These are phyloP conservation scores for Cucurbita moschata DNA, from an alignment of 306 rosid species.

Conservation along the genomic window DNA sequence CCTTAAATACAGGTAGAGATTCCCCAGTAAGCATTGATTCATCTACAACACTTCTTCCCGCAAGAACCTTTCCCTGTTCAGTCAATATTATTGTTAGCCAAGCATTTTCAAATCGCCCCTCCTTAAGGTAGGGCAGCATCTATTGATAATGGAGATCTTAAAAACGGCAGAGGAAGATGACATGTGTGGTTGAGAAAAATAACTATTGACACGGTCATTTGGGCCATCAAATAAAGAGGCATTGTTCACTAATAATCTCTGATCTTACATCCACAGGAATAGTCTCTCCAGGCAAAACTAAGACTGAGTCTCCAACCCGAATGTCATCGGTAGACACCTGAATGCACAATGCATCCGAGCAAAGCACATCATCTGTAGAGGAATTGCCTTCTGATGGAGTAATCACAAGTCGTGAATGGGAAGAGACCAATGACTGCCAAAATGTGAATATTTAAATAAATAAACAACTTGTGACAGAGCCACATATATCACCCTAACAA, in stretches of 20 bases:
- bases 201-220: background rate
- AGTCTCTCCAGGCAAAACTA: constrained; percentile 95
- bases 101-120: background rate
- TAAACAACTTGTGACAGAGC: background rate
- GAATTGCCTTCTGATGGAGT: constrained; percentile 55
- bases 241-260: constrained; percentile 10
- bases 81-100: constrained; percentile 16
- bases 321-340: constrained; percentile 89
- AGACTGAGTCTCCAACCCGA: constrained; percentile 81
- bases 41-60: constrained; percentile 95
- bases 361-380: constrained; percentile 47
- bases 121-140: background rate
- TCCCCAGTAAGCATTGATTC: constrained; percentile 99
- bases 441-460: background rate
- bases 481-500: background rate
- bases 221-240: background rate
- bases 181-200: background rate
- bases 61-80: constrained; percentile 66
- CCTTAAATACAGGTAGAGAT: constrained; percentile 92
- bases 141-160: background rate
- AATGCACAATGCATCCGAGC: constrained; percentile 59
- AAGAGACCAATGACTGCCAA: constrained; percentile 81
- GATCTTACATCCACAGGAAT: constrained; percentile 83
- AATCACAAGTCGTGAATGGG: constrained; percentile 82
- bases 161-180: background rate